Evolutionary conservation across 192 early-diverging fungal genomes (phyloP).

Genomic region (Jimgerdemannia flammicorona): DNA sequence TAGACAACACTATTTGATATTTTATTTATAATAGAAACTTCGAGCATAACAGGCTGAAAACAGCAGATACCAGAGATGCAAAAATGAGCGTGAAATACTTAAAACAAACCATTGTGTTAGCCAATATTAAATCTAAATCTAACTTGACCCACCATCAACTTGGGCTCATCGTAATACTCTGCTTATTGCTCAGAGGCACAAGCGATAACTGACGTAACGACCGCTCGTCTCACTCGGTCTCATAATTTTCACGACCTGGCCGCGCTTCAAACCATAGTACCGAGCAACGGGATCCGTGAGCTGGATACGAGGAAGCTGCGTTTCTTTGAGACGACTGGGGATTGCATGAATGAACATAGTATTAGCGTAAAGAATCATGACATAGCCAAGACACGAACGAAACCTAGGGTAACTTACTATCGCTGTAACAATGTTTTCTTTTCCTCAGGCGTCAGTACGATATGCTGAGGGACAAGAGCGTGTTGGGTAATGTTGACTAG

Average conservation of each 20-base stretch:
- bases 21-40: no score
- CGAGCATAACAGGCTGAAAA: no score
- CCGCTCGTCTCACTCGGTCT: constrained; percentile 95
- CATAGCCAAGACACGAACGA: no score
- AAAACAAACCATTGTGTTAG: no score
- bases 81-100: no score
- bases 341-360: no score
- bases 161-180: no score
- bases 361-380: no score
- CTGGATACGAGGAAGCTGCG: constrained; percentile 91
- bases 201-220: constrained; percentile 94
- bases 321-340: constrained; percentile 83
- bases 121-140: no score
- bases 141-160: no score
- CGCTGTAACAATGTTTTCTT: constrained; percentile 85
- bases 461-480: constrained; percentile 91
- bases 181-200: constrained; percentile 69
- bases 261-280: constrained; percentile 90
- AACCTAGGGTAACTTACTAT: constrained; percentile 63
- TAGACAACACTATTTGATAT: no score
- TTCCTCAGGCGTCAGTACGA: constrained; percentile 79
- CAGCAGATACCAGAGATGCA: no score
- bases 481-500: constrained; percentile 98
- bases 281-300: constrained; percentile 87
- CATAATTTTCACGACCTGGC: constrained; percentile 92